Percentiles rank a stretch among this genome's conserved stretches.
Evolutionary conservation across 129 eudicot genomes (phyloP).

Genomic region (Ambrosia trifida): DNA sequence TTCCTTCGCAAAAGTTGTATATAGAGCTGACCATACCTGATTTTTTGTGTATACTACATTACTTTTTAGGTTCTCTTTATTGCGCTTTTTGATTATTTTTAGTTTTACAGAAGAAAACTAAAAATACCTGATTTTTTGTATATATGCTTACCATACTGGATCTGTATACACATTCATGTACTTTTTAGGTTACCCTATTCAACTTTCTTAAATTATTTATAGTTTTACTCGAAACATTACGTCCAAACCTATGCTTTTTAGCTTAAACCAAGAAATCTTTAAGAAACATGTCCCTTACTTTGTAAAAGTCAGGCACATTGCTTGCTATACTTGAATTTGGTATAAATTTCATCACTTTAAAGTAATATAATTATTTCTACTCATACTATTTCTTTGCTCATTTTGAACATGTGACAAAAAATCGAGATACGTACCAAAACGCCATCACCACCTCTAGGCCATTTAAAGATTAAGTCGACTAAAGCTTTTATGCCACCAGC

Average conservation of each 20-base stretch:
- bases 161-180: neutral
- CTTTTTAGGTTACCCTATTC: conserved; percentile 5
- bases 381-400: neutral
- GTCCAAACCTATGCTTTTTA: neutral
- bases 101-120: conserved; percentile 17
- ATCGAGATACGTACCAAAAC: conserved; percentile 68
- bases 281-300: conserved; percentile 3
- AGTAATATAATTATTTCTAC: neutral
- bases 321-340: conserved; percentile 4
- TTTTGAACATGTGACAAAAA: conserved; percentile 17
- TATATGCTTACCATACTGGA: neutral
- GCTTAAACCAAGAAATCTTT: neutral
- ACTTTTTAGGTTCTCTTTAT: conserved; percentile 10
- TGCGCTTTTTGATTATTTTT: neutral
- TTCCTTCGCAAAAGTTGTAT: neutral
- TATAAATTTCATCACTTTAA: conserved; percentile 14
- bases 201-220: neutral
- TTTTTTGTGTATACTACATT: conserved; percentile 10
- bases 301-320: neutral
- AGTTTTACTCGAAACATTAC: neutral
- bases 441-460: conserved; percentile 94
- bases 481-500: conserved; percentile 93
- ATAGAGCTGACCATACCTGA: conserved; percentile 4
- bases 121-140: no score
- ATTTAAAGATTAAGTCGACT: conserved; percentile 86